Base-by-base conservation (phyloP, 805 yeast genomes). In the Ogataea paraovalis region DNA sequence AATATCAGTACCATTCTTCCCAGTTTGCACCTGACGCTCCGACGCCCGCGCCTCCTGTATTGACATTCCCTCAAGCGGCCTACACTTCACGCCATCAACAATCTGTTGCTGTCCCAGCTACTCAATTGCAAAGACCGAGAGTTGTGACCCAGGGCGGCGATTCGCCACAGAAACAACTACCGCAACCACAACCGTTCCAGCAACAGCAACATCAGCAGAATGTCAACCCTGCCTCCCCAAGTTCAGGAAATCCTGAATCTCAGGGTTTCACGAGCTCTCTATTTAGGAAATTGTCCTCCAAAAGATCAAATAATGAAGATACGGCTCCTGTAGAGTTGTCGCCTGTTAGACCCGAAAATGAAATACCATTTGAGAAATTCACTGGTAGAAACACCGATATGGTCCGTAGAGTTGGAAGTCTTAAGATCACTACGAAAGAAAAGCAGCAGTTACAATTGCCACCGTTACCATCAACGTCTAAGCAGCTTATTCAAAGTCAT, bases 371-470 rank as follows among this genome's bases (percentile, higher is more conserved):
- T 13, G 59, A 52, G 10, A 53, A 48, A 33, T 47, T 46, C 38
- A 45, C 45, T 14, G 38, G 45, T 9, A 49, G 46, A 41, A 43
- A 51, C 21, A 56, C 53, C 38, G 64, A 61, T 46, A 49, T 62
- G 40, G 76, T 79, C 41, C 82, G 82, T 57, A 75, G 84, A 56
- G 82, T 82, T 53, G 82, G 79, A 9, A 76, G 82, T 58, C 72
- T 79, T 76, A 79, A 76, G 58, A 74, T 79, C n/a, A 79, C 84
- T 1, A 75, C 80, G 13, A 77, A 74, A 56, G 84, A 79, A 53
- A 76, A 72, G 51, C 72, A 66, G 42, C 71, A 65, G 43, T 33
- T 56, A 30, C 60, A 56, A n/a, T 48, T 59, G 40, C 65, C 68
- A 12, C 66, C 69, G 13, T 47, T 60, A 38, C 65, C 67, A 10